Evolutionary conservation across 2,329 filamentous ascomycete genomes (phyloP).

Genomic region (Phialophora macrospora): DNA sequence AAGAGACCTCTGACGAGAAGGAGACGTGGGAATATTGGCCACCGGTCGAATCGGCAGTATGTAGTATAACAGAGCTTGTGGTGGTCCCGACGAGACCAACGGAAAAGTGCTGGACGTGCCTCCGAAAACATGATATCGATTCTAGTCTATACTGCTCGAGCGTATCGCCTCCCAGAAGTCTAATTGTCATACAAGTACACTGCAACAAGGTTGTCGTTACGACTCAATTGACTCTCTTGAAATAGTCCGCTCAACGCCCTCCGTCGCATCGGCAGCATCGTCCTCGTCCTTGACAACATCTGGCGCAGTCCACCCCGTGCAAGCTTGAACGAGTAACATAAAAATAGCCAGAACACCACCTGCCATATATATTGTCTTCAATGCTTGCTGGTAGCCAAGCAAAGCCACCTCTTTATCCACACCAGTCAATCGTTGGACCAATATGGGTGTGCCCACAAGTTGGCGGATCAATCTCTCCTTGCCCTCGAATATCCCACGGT

Average conservation of each 20-base stretch:
- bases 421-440: conserved; percentile 57
- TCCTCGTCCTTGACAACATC: conserved; percentile 40
- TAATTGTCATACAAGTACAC: neutral
- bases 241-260: conserved; percentile 3
- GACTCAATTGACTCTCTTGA: conserved; percentile 16
- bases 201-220: neutral
- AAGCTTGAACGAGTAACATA: conserved; percentile 61
- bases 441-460: conserved; percentile 63
- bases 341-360: conserved; percentile 56
- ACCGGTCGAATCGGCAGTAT: neutral
- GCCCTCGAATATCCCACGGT: conserved; percentile 45
- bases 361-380: conserved; percentile 59
- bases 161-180: neutral
- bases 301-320: conserved; percentile 60
- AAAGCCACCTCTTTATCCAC: conserved; percentile 59
- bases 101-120: neutral
- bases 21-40: neutral
- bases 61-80: neutral
- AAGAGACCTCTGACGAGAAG: conserved; percentile 34
- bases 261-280: conserved; percentile 14
- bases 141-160: neutral
- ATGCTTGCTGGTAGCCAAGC: conserved; percentile 58
- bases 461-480: conserved; percentile 57
- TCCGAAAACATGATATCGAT: neutral
- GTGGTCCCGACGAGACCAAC: neutral